Conservation (phyloP, 2,329 filamentous ascomycete species). For the Aspergillus sojae region DNA sequence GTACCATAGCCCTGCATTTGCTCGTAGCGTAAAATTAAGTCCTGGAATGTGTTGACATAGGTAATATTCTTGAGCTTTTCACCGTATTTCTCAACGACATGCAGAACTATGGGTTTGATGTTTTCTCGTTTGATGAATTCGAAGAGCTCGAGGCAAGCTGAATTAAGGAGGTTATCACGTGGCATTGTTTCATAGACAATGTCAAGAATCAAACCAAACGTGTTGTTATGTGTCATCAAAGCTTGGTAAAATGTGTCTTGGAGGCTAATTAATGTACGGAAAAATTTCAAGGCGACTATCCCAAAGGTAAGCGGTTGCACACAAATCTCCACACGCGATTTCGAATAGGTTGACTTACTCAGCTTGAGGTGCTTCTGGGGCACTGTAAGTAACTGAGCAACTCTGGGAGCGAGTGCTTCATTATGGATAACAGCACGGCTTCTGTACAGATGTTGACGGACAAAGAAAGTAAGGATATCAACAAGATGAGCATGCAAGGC, state of each 20-base stretch:
- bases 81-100: slow-evolving; percentile 82
- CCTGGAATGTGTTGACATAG: slow-evolving; percentile 83
- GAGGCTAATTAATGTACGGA: slow-evolving; percentile 80
- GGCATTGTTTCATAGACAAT: slow-evolving; percentile 84
- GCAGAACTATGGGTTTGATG: slow-evolving; percentile 77
- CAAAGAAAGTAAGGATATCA: slow-evolving; percentile 91
- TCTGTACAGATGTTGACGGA: slow-evolving; percentile 82
- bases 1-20: slow-evolving; percentile 70
- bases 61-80: slow-evolving; percentile 74
- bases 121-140: slow-evolving; percentile 84
- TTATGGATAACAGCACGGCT: slow-evolving; percentile 86
- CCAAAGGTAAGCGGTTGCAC: slow-evolving; percentile 1
- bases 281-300: slow-evolving; percentile 85
- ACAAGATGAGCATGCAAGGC: slow-evolving; percentile 90
- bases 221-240: slow-evolving; percentile 77
- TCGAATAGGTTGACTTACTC: slow-evolving; percentile 56
- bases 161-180: slow-evolving; percentile 89
- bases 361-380: slow-evolving; percentile 92
- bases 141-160: slow-evolving; percentile 90
- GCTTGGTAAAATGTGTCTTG: slow-evolving; percentile 91
- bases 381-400: slow-evolving; percentile 79
- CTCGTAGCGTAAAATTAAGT: slow-evolving; percentile 76
- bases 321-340: background rate
- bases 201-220: slow-evolving; percentile 82
- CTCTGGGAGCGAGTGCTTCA: slow-evolving; percentile 74